A percentile compares a stretch with the other conserved stretches of the same genome.
phyloP scores from a whole-genome alignment of 257 asterid genomes.

The Gentiana straminea region DNA sequence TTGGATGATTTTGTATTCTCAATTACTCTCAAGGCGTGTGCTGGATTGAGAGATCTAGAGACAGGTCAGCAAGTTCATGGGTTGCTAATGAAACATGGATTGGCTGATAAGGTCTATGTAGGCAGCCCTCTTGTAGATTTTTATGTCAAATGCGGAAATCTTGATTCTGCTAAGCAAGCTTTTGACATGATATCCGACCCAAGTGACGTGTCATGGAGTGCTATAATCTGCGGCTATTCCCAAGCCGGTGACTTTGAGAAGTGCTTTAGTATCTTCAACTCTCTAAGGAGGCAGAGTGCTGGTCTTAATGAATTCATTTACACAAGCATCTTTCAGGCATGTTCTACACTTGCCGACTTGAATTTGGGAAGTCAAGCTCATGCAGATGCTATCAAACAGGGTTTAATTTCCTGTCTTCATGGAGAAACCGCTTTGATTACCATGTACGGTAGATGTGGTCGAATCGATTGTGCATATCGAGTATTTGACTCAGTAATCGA shows the following conservation, averaged over 20 bases:
- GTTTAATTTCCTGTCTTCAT: constrained; percentile 31
- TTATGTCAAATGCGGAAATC: constrained; percentile 31
- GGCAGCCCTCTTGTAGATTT: constrained; percentile 53
- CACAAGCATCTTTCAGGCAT: constrained; percentile 46
- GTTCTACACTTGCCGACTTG: constrained; percentile 33
- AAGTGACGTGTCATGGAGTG: constrained; percentile 58
- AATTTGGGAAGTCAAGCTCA: constrained; percentile 46
- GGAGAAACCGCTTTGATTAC: constrained; percentile 49
- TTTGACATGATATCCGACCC: constrained; percentile 36
- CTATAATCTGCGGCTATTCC: constrained; percentile 37
- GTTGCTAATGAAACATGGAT: constrained; percentile 26
- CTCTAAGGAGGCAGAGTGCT: constrained; percentile 28
- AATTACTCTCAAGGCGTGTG: constrained; percentile 38
- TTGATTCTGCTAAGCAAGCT: constrained; percentile 29
- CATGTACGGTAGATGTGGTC: constrained; percentile 52
- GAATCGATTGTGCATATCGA: constrained; percentile 27
- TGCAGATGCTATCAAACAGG: constrained; percentile 44
- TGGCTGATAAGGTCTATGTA: constrained; percentile 31
- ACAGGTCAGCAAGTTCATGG: constrained; percentile 38
- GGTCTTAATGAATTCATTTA: constrained; percentile 35
- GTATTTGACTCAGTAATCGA: constrained; percentile 27
- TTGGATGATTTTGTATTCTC: constrained; percentile 40
- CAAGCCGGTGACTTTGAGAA: constrained; percentile 36
- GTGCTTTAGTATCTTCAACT: constrained; percentile 26
- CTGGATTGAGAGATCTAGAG: constrained; percentile 22